phyloP scores from a whole-genome alignment of 2,329 filamentous ascomycete genomes.

The Colletotrichum somersetense region DNA sequence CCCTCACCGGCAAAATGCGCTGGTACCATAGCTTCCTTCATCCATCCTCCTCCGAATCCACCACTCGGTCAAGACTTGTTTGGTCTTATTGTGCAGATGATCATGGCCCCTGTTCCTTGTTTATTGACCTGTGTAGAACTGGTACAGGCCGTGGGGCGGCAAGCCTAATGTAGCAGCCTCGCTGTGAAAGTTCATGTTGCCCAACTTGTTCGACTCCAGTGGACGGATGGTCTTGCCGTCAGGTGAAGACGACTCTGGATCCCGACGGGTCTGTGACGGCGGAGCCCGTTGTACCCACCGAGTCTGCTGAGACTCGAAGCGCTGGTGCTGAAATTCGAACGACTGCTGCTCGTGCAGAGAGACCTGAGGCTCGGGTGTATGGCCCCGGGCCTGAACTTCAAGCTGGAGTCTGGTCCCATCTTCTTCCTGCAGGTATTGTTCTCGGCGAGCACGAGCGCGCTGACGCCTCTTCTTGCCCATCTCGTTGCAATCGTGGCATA shows the following conservation, averaged over 20 bases:
- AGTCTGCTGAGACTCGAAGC: background rate
- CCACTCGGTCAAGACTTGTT: background rate
- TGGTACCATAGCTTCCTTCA: background rate
- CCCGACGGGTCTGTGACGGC: slow-evolving; percentile 14
- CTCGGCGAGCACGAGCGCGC: background rate
- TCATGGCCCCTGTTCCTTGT: background rate
- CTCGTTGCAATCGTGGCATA: slow-evolving; percentile 42
- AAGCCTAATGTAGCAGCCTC: slow-evolving; percentile 17
- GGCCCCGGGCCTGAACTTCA: background rate
- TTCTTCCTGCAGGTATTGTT: background rate
- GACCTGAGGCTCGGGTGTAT: background rate
- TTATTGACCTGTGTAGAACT: slow-evolving; percentile 4
- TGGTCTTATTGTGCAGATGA: background rate
- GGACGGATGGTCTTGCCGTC: slow-evolving; percentile 30
- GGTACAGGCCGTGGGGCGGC: slow-evolving; percentile 20
- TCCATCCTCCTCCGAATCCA: background rate
- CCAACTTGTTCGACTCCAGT: slow-evolving; percentile 38
- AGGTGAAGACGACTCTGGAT: slow-evolving; percentile 15
- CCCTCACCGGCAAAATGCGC: background rate
- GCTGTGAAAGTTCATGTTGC: slow-evolving; percentile 43
- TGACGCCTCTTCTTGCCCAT: background rate
- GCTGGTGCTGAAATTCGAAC: background rate
- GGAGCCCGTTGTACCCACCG: slow-evolving; percentile 7
- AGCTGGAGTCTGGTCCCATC: background rate
- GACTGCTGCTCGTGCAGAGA: background rate